Base-by-base conservation (phyloP, 805 yeast genomes). In the Yarrowia keelungensis region DNA sequence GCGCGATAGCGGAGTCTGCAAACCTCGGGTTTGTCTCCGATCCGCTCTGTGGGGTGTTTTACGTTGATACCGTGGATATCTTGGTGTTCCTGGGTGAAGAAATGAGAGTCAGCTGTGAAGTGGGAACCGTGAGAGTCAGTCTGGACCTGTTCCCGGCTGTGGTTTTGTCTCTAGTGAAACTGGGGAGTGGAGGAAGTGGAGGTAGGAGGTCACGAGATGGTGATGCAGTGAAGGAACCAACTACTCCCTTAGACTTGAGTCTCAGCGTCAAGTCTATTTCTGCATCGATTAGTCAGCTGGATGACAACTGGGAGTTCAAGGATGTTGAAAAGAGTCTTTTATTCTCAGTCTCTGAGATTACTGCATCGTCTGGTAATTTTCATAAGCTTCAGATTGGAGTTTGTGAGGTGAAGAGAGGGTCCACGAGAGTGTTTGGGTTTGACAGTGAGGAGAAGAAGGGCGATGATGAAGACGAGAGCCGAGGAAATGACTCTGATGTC, bases 1-100 rank as follows among this genome's bases (percentile, higher is more conserved):
- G 96, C 77, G 96, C 97, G 1, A 81, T 89, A 11, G 68, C 70
- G 85, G 0, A 81, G 42, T 59, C 65, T 1, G 43, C 49, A 3
- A 59, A 15, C 11, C 46, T 59, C 12, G 65, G 50, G 9, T 36
- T 45, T 45, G 50, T 9, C 35, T 8, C 51, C 8, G 51, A 59
- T 14, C 41, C 41, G 42, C 51, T 43, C 2, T 16, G 12, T 12
- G 42, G 42, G 9, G 65, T 59, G 14, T 59, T 59, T 16, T 45
- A 35, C 42, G n/a, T 59, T 3, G 65, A 59, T 16, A 59, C 35
- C 1, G 10, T 59, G 8, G 65, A 43, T 42, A 35, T 59, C n/a
- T 35, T 59, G 22, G 64, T 56, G 15, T 56, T 56, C 12, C 41
- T 56, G 1, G 64, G 64, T 1, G 64, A 56, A 10, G 49, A 56